Evolutionary conservation across 306 rosid species (phyloP).

Genomic region (Phaseolus lunatus): DNA sequence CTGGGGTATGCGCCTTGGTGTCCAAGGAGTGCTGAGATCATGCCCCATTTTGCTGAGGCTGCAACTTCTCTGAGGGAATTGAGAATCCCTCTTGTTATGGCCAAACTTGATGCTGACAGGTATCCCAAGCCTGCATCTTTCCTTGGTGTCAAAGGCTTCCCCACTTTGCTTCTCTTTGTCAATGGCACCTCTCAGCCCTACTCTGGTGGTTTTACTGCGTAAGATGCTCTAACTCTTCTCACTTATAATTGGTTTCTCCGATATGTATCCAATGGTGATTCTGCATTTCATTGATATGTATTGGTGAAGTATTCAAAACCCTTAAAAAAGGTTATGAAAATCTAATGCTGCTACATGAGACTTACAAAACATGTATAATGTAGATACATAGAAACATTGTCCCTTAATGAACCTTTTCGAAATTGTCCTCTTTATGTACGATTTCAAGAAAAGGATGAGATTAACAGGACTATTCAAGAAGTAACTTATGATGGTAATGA

Average conservation of each 20-base stretch:
- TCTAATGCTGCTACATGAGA: not conserved
- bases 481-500: not conserved
- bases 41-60: constrained; percentile 97
- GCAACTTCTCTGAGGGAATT: constrained; percentile 78
- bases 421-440: not conserved
- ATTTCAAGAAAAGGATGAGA: not conserved
- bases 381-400: not conserved
- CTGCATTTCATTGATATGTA: too few relatives aligned
- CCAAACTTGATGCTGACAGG: constrained; percentile 91
- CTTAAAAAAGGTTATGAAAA: not conserved
- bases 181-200: constrained; percentile 84
- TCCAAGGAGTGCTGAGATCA: constrained; percentile 90
- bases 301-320: too few relatives aligned
- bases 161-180: constrained; percentile 84
- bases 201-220: constrained; percentile 93
- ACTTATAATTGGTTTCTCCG: not conserved
- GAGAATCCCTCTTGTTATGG: constrained; percentile 74
- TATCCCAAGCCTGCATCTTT: constrained; percentile 73
- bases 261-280: not conserved
- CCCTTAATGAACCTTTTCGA: not conserved
- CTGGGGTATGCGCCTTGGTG: constrained; percentile 98
- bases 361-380: not conserved
- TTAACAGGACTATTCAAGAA: not conserved
- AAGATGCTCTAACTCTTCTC: constrained; percentile 44
- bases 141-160: constrained; percentile 86